phyloP scores from a whole-genome alignment of 345 rosid genomes.

The Eucalyptus coolabah region DNA sequence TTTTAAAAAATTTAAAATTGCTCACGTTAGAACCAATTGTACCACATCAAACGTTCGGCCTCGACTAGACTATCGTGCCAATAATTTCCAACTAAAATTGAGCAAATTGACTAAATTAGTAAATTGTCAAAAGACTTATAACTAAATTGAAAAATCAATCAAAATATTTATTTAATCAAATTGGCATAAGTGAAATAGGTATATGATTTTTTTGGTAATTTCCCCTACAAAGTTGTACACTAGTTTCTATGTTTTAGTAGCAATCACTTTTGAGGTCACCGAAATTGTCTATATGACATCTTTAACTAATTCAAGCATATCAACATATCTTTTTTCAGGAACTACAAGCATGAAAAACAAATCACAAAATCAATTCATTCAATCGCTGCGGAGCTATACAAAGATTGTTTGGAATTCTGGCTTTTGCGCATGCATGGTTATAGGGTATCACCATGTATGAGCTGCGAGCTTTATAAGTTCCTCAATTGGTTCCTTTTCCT shows the following conservation, averaged over 20 bases:
- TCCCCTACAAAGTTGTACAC: background rate
- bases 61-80: no score
- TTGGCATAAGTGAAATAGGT: no score
- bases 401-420: conserved; percentile 46
- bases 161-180: no score
- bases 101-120: no score
- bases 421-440: conserved; percentile 42
- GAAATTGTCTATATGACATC: background rate
- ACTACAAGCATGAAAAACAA: background rate
- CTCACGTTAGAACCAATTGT: no score
- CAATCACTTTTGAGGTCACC: background rate
- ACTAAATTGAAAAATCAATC: no score
- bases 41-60: accelerated
- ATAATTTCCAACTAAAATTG: no score
- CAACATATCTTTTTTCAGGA: conserved; percentile 1
- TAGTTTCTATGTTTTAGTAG: background rate
- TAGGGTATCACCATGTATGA: conserved; percentile 33
- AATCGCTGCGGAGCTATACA: conserved; percentile 12
- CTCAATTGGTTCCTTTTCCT: background rate
- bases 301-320: background rate
- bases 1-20: no score
- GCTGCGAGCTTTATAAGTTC: background rate
- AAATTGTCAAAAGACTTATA: no score
- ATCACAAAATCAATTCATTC: background rate
- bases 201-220: no score